These are phyloP conservation scores for Oryza glaberrima DNA, from an alignment of 176 grass and related monocot genomes.

Conservation along the genomic window DNA sequence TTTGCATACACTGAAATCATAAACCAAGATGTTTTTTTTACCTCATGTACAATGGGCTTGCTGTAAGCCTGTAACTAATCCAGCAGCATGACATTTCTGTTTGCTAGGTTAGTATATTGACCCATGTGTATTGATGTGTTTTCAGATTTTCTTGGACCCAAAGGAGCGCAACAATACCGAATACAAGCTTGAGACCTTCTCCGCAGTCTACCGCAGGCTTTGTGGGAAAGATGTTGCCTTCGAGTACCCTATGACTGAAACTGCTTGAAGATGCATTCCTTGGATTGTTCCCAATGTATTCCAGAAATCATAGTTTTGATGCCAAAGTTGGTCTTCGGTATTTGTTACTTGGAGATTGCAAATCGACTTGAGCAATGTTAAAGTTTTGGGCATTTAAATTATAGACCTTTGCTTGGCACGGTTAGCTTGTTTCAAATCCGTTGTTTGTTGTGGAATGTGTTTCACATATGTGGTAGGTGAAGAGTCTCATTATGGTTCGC, in stretches of 20 bases:
- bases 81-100: background rate
- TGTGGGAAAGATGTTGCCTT: slow-evolving; percentile 83
- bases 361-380: slow-evolving; percentile 43
- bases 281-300: slow-evolving; percentile 38
- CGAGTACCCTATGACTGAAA: slow-evolving; percentile 60
- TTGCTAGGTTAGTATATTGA: background rate
- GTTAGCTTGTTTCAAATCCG: background rate
- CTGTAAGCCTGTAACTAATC: background rate
- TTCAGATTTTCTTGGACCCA: slow-evolving; percentile 88
- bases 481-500: background rate
- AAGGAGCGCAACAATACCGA: slow-evolving; percentile 98
- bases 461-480: background rate
- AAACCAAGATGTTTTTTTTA: background rate
- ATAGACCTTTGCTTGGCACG: slow-evolving; percentile 5
- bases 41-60: background rate
- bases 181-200: slow-evolving; percentile 94
- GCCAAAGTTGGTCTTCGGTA: slow-evolving; percentile 41
- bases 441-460: background rate
- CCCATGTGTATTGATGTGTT: background rate
- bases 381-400: slow-evolving; percentile 63
- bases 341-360: slow-evolving; percentile 11
- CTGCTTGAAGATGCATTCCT: slow-evolving; percentile 39
- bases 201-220: slow-evolving; percentile 84
- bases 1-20: background rate
- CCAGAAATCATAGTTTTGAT: slow-evolving; percentile 54